Percentiles rank a stretch among this genome's conserved stretches.
These are phyloP conservation scores for Mollisia scopiformis DNA, from an alignment of 2,329 filamentous ascomycete species.

Conservation along the genomic window DNA sequence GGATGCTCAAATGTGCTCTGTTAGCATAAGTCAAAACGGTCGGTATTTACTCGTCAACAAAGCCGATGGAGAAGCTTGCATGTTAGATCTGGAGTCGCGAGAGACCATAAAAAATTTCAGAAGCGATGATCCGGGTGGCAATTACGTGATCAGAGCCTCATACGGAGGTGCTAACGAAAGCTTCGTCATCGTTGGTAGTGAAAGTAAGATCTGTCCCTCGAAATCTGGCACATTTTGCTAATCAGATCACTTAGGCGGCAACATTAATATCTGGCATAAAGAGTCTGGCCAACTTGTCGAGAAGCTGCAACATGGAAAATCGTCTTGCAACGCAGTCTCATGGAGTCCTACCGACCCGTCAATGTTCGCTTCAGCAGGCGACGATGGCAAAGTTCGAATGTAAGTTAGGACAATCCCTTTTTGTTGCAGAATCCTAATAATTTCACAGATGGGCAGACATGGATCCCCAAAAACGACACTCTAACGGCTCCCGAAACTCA, in stretches of 20 bases:
- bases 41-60: slow-evolving; percentile 81
- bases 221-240: slow-evolving; percentile 5
- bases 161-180: slow-evolving; percentile 92
- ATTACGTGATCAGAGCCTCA: slow-evolving; percentile 77
- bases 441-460: slow-evolving; percentile 17
- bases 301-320: slow-evolving; percentile 71
- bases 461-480: slow-evolving; percentile 8
- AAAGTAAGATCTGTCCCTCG: slow-evolving; percentile 61
- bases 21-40: slow-evolving; percentile 83
- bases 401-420: slow-evolving; percentile 51
- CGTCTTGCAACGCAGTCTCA: slow-evolving; percentile 82
- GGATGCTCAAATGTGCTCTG: slow-evolving; percentile 72
- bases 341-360: slow-evolving; percentile 86
- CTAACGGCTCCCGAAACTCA: slow-evolving; percentile 18
- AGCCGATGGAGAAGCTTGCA: slow-evolving; percentile 73
- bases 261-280: slow-evolving; percentile 90
- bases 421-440: background rate
- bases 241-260: slow-evolving; percentile 50
- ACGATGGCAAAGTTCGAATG: slow-evolving; percentile 86
- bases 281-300: slow-evolving; percentile 77
- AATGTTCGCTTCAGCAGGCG: slow-evolving; percentile 89
- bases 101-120: slow-evolving; percentile 72
- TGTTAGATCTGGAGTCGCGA: slow-evolving; percentile 76
- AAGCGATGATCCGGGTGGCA: slow-evolving; percentile 72
- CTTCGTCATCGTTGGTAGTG: slow-evolving; percentile 89